A percentile compares a stretch with the other conserved stretches of the same genome.
Conservation (phyloP, 2,329 filamentous ascomycete species). For the Aspergillus transmontanensis region DNA sequence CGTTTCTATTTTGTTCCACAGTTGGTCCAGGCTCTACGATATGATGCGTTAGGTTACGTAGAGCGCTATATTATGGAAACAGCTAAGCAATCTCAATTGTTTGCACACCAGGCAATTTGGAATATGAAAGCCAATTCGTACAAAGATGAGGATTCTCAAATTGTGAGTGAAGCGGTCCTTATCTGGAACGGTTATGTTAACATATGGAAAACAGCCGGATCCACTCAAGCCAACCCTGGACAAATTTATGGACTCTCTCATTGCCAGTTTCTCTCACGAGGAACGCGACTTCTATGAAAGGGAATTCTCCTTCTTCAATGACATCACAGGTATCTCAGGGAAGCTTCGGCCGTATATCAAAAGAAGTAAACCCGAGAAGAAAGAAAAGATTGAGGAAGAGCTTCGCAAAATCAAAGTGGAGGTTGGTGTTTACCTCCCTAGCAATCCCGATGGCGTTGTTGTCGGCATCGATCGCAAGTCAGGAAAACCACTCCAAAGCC, state of each 20-base stretch:
- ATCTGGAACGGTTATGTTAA: slow-evolving; percentile 11
- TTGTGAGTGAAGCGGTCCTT: slow-evolving; percentile 56
- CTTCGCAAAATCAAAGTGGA: slow-evolving; percentile 96
- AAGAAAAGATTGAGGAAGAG: slow-evolving; percentile 98
- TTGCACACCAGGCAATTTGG: slow-evolving; percentile 99
- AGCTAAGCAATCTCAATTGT: slow-evolving; percentile 94
- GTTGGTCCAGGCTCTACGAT: slow-evolving; percentile 91
- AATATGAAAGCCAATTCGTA: slow-evolving; percentile 99
- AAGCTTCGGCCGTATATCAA: slow-evolving; percentile 95
- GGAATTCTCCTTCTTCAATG: slow-evolving; percentile 97
- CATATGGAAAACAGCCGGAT: slow-evolving; percentile 64
- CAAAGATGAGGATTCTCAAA: slow-evolving; percentile 90
- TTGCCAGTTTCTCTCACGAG: slow-evolving; percentile 74
- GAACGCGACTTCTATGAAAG: slow-evolving; percentile 89
- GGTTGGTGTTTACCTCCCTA: slow-evolving; percentile 93
- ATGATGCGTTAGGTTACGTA: slow-evolving; percentile 91
- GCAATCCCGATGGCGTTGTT: slow-evolving; percentile 94
- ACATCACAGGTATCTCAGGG: slow-evolving; percentile 92
- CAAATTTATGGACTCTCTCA: slow-evolving; percentile 81
- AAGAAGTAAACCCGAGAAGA: slow-evolving; percentile 91
- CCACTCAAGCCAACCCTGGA: slow-evolving; percentile 91
- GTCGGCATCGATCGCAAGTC: slow-evolving; percentile 98
- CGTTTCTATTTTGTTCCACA: slow-evolving; percentile 99
- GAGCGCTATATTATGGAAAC: slow-evolving; percentile 97
- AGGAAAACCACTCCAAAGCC: slow-evolving; percentile 93